Conservation (phyloP, 352 stramenopile genomes). For the Phytophthora hybrid region DNA sequence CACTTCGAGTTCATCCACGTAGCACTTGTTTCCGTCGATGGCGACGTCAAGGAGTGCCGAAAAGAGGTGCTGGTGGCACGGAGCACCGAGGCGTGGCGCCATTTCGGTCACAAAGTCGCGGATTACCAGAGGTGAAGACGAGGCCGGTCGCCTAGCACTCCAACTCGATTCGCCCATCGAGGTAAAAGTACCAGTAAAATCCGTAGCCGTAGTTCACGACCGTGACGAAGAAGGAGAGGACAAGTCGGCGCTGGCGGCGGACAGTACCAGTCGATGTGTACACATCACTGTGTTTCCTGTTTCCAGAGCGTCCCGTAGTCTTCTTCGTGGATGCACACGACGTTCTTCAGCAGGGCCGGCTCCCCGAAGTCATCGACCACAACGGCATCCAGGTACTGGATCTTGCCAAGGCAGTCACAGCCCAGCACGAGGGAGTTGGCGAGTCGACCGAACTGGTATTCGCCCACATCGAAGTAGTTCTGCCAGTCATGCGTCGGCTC, state of each 20-base stretch:
- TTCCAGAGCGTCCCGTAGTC: slow-evolving; percentile 83
- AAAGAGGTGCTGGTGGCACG: slow-evolving; percentile 86
- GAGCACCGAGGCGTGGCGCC: slow-evolving; percentile 61
- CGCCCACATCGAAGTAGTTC: slow-evolving; percentile 74
- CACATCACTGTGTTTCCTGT: slow-evolving; percentile 77
- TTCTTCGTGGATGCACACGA: slow-evolving; percentile 88
- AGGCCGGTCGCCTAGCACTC: slow-evolving; percentile 80
- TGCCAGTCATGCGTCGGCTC: slow-evolving; percentile 70
- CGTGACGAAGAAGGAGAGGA: slow-evolving; percentile 83
- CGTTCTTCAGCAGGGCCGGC: slow-evolving; percentile 63
- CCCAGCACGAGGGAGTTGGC: slow-evolving; percentile 77
- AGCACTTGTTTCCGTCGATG: slow-evolving; percentile 61
- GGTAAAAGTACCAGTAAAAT: slow-evolving; percentile 79
- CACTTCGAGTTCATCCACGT: slow-evolving; percentile 62
- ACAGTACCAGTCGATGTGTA: slow-evolving; percentile 44
- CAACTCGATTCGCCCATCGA: slow-evolving; percentile 79
- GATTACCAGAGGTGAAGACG: slow-evolving; percentile 76
- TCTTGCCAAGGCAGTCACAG: slow-evolving; percentile 84
- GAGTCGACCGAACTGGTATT: slow-evolving; percentile 76
- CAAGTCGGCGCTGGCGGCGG: slow-evolving; percentile 61
- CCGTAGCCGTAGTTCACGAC: slow-evolving; percentile 87
- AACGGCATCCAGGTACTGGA: slow-evolving; percentile 84
- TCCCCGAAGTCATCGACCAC: slow-evolving; percentile 65
- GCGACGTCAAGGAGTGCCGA: slow-evolving; percentile 77
- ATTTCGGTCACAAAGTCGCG: slow-evolving; percentile 51